A percentile compares a stretch with the other conserved stretches of the same genome.
phyloP scores from a whole-genome alignment of 176 grass and related monocot genomes.

The Alopecurus myosuroides region DNA sequence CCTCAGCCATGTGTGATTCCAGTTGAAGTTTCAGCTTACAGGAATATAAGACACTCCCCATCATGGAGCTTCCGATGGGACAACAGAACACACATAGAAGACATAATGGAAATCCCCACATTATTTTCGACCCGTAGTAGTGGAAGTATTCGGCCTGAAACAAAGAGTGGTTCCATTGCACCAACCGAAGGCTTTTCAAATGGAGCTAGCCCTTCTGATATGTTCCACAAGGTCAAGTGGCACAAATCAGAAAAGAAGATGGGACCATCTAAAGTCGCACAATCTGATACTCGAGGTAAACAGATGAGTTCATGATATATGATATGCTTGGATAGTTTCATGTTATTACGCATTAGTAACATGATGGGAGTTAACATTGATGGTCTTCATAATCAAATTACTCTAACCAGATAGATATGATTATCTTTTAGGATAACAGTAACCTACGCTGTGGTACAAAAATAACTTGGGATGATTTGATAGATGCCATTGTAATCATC shows the following conservation, averaged over 20 bases:
- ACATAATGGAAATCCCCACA: conserved; percentile 61
- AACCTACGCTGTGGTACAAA: neutral
- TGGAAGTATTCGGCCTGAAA: conserved; percentile 46
- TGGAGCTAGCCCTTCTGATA: conserved; percentile 44
- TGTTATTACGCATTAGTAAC: neutral
- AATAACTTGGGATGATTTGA: neutral
- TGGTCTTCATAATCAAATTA: neutral
- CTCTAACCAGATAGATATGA: neutral
- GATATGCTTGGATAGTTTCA: neutral
- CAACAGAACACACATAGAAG: conserved; percentile 87
- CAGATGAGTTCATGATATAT: neutral
- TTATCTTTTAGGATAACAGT: neutral
- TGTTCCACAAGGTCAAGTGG: conserved; percentile 38
- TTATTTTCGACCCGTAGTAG: conserved; percentile 50
- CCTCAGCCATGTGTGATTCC: conserved; percentile 44
- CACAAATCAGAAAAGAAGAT: conserved; percentile 43
- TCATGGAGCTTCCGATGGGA: conserved; percentile 88
- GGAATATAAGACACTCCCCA: conserved; percentile 75
- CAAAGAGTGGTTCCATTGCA: conserved; percentile 50
- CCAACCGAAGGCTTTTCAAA: conserved; percentile 46
- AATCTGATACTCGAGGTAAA: conserved; percentile 42
- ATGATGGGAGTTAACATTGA: neutral
- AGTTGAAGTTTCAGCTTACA: conserved; percentile 59
- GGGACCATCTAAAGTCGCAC: conserved; percentile 28
- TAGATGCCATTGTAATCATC: neutral